Percentiles rank a stretch among this genome's conserved stretches.
phyloP scores from a whole-genome alignment of 78 protist genomes.

The Chrysochromulina parva region DNA sequence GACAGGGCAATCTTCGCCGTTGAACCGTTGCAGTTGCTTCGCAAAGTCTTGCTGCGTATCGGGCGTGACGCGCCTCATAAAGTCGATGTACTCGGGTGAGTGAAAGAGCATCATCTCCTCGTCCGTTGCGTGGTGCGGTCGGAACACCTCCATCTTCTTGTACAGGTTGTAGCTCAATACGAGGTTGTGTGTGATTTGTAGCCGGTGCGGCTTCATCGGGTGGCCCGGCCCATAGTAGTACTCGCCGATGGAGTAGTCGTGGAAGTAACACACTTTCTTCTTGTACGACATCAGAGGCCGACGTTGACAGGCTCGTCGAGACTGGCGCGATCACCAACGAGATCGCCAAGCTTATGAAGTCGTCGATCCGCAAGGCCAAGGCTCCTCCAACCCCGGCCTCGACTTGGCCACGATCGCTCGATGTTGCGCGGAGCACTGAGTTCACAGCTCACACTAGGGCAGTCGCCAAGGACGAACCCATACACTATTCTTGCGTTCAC shows the following conservation, averaged over 20 bases:
- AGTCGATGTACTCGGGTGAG: conserved; percentile 95
- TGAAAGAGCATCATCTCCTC: conserved; percentile 92
- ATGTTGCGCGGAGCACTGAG: too few species aligned
- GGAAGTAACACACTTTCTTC: not conserved
- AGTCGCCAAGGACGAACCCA: too few species aligned
- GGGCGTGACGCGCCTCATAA: conserved; percentile 81
- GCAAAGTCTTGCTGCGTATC: conserved; percentile 66
- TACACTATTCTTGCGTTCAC: too few species aligned
- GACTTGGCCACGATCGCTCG: too few species aligned
- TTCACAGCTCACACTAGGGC: too few species aligned
- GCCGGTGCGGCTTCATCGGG: conserved; percentile 98
- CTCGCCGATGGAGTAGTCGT: conserved; percentile 36
- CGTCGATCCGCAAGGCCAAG: too few species aligned
- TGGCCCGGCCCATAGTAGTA: conserved; percentile 89
- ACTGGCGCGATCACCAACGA: too few species aligned
- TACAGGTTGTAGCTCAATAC: conserved; percentile 86
- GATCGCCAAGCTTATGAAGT: too few species aligned
- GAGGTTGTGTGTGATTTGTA: conserved; percentile 91
- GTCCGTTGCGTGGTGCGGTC: conserved; percentile 79
- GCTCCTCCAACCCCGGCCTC: too few species aligned
- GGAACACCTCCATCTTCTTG: conserved; percentile 79
- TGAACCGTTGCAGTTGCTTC: conserved; percentile 61
- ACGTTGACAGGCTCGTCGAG: too few species aligned
- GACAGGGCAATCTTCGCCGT: conserved; percentile 96
- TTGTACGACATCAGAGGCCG: not conserved